These are phyloP conservation scores for Chenopodium berlandieri DNA, from an alignment of 148 eudicot species.

Conservation along the genomic window DNA sequence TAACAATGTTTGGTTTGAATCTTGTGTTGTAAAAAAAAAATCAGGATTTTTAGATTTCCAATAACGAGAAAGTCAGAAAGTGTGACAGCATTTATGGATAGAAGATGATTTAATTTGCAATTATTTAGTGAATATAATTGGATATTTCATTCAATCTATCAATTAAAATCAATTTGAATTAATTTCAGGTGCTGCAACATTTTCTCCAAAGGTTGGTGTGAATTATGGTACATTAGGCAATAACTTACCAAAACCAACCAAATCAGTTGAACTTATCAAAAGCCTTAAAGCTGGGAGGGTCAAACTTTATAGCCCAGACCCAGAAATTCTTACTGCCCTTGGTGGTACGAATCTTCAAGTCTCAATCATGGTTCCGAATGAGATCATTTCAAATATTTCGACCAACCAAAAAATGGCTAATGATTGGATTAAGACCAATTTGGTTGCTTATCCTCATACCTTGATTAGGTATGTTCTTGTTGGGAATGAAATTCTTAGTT, in stretches of 20 bases:
- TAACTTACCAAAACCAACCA: constrained; percentile 57
- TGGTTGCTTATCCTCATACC: constrained; percentile 60
- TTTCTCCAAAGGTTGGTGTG: constrained; percentile 38
- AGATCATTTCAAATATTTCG: constrained; percentile 60
- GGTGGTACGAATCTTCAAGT: constrained; percentile 54
- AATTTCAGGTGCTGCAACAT: constrained; percentile 49
- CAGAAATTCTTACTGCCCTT: constrained; percentile 60
- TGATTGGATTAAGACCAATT: constrained; percentile 62
- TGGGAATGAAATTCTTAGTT: constrained; percentile 82
- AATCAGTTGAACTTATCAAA: constrained; percentile 62
- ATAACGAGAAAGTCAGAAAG: background rate
- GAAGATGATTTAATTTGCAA: background rate
- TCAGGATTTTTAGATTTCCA: background rate
- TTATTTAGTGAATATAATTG: background rate
- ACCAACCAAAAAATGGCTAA: constrained; percentile 67
- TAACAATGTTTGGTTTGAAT: background rate
- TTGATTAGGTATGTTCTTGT: constrained; percentile 74
- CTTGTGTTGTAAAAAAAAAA: background rate
- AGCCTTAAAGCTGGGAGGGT: constrained; percentile 59
- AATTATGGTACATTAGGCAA: constrained; percentile 80
- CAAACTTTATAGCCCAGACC: constrained; percentile 66
- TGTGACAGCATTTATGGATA: background rate
- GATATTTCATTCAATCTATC: background rate
- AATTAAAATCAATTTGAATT: constrained; percentile 5
- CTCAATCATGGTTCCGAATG: constrained; percentile 82